Percentiles rank a stretch among this genome's conserved stretches.
phyloP scores from a whole-genome alignment of 2,329 filamentous ascomycete species.

The Cytospora leucostoma region DNA sequence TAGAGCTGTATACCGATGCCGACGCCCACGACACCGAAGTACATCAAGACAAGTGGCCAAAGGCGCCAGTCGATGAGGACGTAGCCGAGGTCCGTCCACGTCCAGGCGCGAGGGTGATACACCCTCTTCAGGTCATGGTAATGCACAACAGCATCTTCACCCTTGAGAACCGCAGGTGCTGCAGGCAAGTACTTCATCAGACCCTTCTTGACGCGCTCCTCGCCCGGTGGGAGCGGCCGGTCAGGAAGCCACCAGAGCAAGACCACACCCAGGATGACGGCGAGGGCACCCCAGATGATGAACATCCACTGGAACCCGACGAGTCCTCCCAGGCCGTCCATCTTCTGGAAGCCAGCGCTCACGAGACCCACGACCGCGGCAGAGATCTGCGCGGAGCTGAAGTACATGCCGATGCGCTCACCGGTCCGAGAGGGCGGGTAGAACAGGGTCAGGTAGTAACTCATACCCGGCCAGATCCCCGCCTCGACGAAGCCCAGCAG shows the following conservation, averaged over 20 bases:
- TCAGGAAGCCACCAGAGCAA: conserved; percentile 92
- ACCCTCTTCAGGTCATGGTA: conserved; percentile 81
- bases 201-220: conserved; percentile 51
- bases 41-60: conserved; percentile 87
- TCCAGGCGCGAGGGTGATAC: conserved; percentile 76
- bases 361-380: conserved; percentile 87
- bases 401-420: conserved; percentile 87
- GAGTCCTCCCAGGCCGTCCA: conserved; percentile 76
- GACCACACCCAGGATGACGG: conserved; percentile 67
- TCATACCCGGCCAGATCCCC: conserved; percentile 95
- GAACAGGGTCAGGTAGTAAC: conserved; percentile 88
- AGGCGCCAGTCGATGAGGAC: conserved; percentile 85
- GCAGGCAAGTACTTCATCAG: conserved; percentile 67
- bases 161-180: conserved; percentile 69
- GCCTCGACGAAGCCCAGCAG: conserved; percentile 85
- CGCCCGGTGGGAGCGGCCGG: conserved; percentile 73
- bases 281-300: conserved; percentile 78
- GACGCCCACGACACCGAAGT: conserved; percentile 91
- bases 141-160: conserved; percentile 77
- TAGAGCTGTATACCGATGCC: conserved; percentile 90
- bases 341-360: conserved; percentile 87
- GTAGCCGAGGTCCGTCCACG: conserved; percentile 64
- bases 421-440: conserved; percentile 85
- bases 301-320: conserved; percentile 95
- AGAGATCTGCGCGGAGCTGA: conserved; percentile 84